These are phyloP conservation scores for Yamadazyma insecticola DNA, from an alignment of 805 yeast species.

Conservation along the genomic window DNA sequence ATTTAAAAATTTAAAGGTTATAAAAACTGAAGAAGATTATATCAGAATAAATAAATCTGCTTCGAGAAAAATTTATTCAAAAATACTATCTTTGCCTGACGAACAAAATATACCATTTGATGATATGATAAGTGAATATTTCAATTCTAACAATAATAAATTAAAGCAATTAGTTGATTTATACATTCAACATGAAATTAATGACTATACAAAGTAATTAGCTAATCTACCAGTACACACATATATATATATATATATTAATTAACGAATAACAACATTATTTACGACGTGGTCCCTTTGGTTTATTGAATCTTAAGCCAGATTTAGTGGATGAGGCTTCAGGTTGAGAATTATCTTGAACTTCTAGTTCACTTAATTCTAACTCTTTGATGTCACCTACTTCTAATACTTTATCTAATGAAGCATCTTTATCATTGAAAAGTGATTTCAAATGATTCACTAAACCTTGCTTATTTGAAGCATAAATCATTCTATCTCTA, in stretches of 20 bases:
- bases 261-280: too few species aligned
- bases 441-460: constrained; percentile 42
- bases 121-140: constrained; percentile 11
- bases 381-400: constrained; percentile 71
- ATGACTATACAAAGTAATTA: background rate
- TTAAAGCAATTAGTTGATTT: constrained; percentile 19
- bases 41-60: constrained; percentile 59
- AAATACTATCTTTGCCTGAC: too few species aligned
- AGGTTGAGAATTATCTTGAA: constrained; percentile 12
- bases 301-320: constrained; percentile 46
- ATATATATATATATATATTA: constrained; percentile 1
- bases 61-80: constrained; percentile 53
- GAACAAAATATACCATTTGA: too few species aligned
- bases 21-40: constrained; percentile 37
- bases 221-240: too few species aligned
- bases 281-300: constrained; percentile 63
- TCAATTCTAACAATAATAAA: constrained; percentile 13
- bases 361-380: constrained; percentile 47
- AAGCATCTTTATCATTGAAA: too few species aligned
- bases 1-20: constrained; percentile 20
- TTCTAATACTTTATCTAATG: constrained; percentile 53
- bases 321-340: constrained; percentile 8
- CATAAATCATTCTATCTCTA: constrained; percentile 88
- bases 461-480: constrained; percentile 68
- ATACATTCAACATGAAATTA: constrained; percentile 19